Evolutionary conservation across 768 basidiomycete genomes (phyloP).

Genomic region (Calocera cornea): DNA sequence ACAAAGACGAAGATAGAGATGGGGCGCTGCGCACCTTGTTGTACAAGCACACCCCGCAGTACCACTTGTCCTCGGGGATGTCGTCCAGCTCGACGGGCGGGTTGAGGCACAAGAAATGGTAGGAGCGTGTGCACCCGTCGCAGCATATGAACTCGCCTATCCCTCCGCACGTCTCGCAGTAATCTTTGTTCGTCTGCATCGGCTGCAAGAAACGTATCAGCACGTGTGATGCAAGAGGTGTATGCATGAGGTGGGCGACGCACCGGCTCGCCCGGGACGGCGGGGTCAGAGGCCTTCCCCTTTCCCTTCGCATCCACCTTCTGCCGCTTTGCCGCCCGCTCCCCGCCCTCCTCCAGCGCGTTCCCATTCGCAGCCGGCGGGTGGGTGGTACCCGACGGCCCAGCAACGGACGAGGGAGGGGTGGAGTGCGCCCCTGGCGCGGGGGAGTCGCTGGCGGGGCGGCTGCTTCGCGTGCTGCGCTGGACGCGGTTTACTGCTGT

Average conservation of each 20-base stretch:
- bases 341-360: background rate
- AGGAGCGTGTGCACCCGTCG: conserved; percentile 90
- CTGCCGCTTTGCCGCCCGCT: background rate
- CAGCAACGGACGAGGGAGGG: background rate
- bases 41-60: conserved; percentile 33
- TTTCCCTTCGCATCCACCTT: background rate
- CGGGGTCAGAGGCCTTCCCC: background rate
- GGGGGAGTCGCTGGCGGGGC: background rate
- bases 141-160: conserved; percentile 83
- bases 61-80: conserved; percentile 61
- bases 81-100: conserved; percentile 85
- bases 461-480: background rate
- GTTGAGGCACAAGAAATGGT: conserved; percentile 93
- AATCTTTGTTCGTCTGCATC: conserved; percentile 31
- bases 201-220: background rate
- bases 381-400: background rate
- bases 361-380: background rate
- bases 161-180: conserved; percentile 30
- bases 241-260: background rate
- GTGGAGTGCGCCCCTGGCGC: background rate
- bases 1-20: conserved; percentile 5
- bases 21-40: conserved; percentile 11
- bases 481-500: conserved; percentile 1
- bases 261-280: background rate
- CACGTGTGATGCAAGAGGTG: background rate